Conservation (phyloP, 768 basidiomycete genomes). For the Kwoniella dendrophila region DNA sequence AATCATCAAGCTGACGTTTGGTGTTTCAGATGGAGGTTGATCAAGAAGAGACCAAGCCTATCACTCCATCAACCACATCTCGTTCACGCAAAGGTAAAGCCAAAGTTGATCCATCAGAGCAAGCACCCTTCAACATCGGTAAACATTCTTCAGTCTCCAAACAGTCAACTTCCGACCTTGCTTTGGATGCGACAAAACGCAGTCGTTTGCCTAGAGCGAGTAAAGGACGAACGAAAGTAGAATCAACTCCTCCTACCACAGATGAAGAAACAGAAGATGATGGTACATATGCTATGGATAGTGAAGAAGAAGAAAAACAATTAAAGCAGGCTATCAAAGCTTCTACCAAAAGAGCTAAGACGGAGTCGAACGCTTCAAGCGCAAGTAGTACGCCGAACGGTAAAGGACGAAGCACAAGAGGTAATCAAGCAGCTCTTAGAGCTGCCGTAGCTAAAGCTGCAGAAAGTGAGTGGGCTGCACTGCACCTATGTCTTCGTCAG, state of each 20-base stretch:
- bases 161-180: conserved; percentile 16
- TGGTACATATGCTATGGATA: conserved; percentile 43
- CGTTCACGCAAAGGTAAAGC: conserved; percentile 18
- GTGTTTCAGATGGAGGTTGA: background rate
- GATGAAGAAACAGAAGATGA: conserved; percentile 24
- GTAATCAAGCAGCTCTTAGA: conserved; percentile 22
- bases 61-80: background rate
- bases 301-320: conserved; percentile 44
- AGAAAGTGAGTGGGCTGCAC: conserved; percentile 24
- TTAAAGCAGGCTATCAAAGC: conserved; percentile 32
- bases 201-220: conserved; percentile 6
- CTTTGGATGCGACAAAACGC: conserved; percentile 12
- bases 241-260: conserved; percentile 20
- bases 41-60: conserved; percentile 9
- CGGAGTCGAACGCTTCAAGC: conserved; percentile 4
- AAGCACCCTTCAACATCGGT: conserved; percentile 46
- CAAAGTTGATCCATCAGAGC: conserved; percentile 12
- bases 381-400: conserved; percentile 1
- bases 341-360: conserved; percentile 21
- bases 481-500: background rate
- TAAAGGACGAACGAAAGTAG: conserved; percentile 29
- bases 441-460: conserved; percentile 32
- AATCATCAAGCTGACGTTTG: background rate
- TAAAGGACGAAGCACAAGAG: conserved; percentile 8
- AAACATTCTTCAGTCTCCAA: conserved; percentile 34